Evolutionary conservation across 169 alveolate species (phyloP).

Genomic region (Cryptosporidium ryanae): DNA sequence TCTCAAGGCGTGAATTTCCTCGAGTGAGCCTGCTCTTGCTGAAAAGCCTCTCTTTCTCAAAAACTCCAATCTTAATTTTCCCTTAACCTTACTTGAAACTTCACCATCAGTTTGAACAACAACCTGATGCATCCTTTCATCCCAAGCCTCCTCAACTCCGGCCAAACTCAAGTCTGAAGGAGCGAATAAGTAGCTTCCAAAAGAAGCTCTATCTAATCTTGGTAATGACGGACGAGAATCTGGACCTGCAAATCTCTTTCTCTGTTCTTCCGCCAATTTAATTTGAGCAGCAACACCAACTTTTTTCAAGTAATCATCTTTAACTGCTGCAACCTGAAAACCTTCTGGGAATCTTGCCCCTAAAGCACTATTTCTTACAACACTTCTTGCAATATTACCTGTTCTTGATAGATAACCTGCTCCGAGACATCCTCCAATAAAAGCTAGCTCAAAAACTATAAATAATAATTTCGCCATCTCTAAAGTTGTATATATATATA

Average conservation of each 20-base stretch:
- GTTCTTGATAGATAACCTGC: constrained; percentile 52
- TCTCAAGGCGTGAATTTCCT: constrained; percentile 63
- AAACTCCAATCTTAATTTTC: constrained; percentile 46
- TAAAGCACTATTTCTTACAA: neutral
- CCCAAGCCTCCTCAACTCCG: constrained; percentile 75
- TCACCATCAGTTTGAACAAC: constrained; percentile 73
- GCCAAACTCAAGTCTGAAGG: constrained; percentile 62
- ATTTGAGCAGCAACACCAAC: constrained; percentile 41
- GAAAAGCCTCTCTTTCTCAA: constrained; percentile 63
- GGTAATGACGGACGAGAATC: constrained; percentile 29
- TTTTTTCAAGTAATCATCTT: neutral
- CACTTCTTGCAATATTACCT: constrained; percentile 39
- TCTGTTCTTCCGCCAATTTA: constrained; percentile 59
- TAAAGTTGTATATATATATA: constrained; percentile 4
- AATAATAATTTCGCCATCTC: constrained; percentile 11
- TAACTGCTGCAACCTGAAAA: neutral
- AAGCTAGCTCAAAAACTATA: constrained; percentile 41
- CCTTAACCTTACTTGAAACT: constrained; percentile 43
- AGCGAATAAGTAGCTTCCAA: constrained; percentile 25
- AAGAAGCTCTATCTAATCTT: constrained; percentile 46
- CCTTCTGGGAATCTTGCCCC: constrained; percentile 20
- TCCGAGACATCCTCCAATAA: constrained; percentile 68
- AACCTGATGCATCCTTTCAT: constrained; percentile 61
- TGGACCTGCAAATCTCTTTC: neutral
- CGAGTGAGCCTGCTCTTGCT: constrained; percentile 53